A percentile compares a stretch with the other conserved stretches of the same genome.
These are phyloP conservation scores for Lathyrus tuberosus DNA, from an alignment of 306 rosid genomes.

Conservation along the genomic window DNA sequence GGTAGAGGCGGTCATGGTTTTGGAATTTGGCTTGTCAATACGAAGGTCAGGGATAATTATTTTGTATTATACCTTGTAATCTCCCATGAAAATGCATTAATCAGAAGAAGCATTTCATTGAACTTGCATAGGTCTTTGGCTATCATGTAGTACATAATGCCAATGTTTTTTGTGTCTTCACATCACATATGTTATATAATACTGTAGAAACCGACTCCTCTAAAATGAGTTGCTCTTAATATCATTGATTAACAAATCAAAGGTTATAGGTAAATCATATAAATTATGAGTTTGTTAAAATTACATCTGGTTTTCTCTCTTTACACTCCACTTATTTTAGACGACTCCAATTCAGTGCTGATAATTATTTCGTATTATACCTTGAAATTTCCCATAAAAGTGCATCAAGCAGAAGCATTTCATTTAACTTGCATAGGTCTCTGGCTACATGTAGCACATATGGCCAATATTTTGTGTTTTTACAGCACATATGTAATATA, in stretches of 20 bases:
- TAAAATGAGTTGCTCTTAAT: background rate
- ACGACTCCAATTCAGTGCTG: background rate
- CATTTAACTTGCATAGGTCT: slow-evolving; percentile 17
- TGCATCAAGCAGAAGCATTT: slow-evolving; percentile 19
- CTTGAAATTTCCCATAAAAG: slow-evolving; percentile 20
- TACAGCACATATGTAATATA: background rate
- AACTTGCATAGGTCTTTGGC: slow-evolving; percentile 11
- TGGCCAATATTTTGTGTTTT: background rate
- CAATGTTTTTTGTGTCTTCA: slow-evolving; percentile 3
- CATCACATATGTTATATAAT: background rate
- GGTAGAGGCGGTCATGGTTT: slow-evolving; percentile 84
- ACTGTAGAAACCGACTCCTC: background rate
- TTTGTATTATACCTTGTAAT: slow-evolving; percentile 26
- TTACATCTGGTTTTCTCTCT: background rate
- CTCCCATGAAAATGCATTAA: slow-evolving; percentile 21
- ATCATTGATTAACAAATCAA: background rate
- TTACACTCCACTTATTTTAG: background rate
- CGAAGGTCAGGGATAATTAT: slow-evolving; percentile 64
- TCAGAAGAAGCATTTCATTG: slow-evolving; percentile 24
- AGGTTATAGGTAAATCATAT: slow-evolving; percentile 1
- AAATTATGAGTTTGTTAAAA: background rate
- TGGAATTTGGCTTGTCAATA: slow-evolving; percentile 89
- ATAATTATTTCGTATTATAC: slow-evolving; percentile 33
- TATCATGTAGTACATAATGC: slow-evolving; percentile 11
- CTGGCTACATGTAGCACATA: slow-evolving; percentile 12